A percentile compares a stretch with the other conserved stretches of the same genome.
phyloP scores from a whole-genome alignment of 78 protist genomes.

The Dictyostelium brefeldianum region DNA sequence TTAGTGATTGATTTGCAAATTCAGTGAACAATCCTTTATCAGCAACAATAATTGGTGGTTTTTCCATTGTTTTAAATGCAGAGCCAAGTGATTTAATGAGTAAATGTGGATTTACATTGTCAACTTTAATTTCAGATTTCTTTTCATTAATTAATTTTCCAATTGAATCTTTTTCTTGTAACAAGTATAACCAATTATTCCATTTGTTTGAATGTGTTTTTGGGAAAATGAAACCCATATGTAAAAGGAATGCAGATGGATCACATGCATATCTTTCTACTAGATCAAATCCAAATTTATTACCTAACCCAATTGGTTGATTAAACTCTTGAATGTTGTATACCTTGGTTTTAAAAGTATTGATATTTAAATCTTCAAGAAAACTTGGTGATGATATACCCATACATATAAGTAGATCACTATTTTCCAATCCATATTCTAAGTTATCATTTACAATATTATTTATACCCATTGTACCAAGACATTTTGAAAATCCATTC shows the following conservation, averaged over 20 bases:
- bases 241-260: constrained; percentile 25
- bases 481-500: constrained; percentile 14
- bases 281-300: background rate
- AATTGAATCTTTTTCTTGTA: constrained; percentile 32
- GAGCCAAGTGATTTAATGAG: background rate
- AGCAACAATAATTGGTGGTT: constrained; percentile 18
- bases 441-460: constrained; percentile 28
- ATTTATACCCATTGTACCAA: background rate
- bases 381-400: constrained; percentile 26
- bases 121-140: constrained; percentile 14
- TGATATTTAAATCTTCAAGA: constrained; percentile 2
- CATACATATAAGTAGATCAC: constrained; percentile 11
- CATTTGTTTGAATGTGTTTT: background rate
- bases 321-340: background rate
- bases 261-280: background rate
- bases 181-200: constrained; percentile 6
- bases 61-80: constrained; percentile 1
- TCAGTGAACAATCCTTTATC: constrained; percentile 20
- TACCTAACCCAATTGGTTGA: background rate
- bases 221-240: constrained; percentile 36
- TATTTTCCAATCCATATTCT: constrained; percentile 1
- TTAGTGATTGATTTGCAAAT: background rate
- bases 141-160: background rate
- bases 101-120: constrained; percentile 2
- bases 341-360: background rate